phyloP scores from a whole-genome alignment of 2,329 filamentous ascomycete species.

The Pyricularia sp. region DNA sequence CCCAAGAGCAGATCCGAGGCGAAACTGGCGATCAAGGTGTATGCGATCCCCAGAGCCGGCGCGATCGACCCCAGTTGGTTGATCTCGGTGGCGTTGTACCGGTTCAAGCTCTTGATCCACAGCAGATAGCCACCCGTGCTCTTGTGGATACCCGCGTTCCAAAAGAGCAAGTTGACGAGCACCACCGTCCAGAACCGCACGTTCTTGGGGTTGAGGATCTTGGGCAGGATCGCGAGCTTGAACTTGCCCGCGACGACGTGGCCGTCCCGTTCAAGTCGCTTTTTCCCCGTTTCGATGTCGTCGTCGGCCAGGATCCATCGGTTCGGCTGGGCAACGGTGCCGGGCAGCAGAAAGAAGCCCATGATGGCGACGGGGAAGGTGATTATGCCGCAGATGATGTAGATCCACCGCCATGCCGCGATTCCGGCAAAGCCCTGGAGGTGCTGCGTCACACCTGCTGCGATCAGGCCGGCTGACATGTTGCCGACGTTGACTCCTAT shows the following conservation, averaged over 20 bases:
- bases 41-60: constrained; percentile 43
- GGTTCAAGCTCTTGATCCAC: constrained; percentile 44
- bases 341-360: constrained; percentile 13
- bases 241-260: constrained; percentile 28
- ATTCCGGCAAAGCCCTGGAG: constrained; percentile 29
- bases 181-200: constrained; percentile 43
- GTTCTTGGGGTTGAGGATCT: constrained; percentile 22
- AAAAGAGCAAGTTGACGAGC: constrained; percentile 44
- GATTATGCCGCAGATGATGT: constrained; percentile 11
- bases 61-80: constrained; percentile 5
- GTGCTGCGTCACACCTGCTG: constrained; percentile 31
- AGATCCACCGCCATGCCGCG: constrained; percentile 31
- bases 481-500: constrained; percentile 40
- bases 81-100: constrained; percentile 4
- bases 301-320: constrained; percentile 32
- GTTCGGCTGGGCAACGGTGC: constrained; percentile 20
- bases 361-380: constrained; percentile 12
- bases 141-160: constrained; percentile 38
- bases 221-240: constrained; percentile 17
- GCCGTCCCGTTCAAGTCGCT: constrained; percentile 33
- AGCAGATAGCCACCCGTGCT: constrained; percentile 41
- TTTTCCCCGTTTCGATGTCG: constrained; percentile 35
- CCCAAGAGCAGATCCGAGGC: constrained; percentile 42
- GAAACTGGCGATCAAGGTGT: constrained; percentile 43
- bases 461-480: constrained; percentile 42